Percentiles rank a stretch among this genome's conserved stretches.
Evolutionary conservation across 371 early-diverging fungal genomes (phyloP).

Genomic region (Haplosporangium sp.): DNA sequence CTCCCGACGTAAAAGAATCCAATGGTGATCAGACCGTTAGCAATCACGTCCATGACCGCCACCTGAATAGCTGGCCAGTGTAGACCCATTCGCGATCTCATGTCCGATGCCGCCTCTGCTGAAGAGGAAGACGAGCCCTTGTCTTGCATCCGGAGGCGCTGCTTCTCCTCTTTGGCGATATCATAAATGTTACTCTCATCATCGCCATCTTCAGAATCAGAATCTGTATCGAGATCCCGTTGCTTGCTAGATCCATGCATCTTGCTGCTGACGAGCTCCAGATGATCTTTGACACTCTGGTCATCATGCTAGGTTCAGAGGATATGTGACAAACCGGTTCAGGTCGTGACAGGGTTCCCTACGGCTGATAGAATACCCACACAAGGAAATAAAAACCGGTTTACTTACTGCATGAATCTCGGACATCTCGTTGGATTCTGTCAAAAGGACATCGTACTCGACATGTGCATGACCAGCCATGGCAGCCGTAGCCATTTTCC

Average conservation of each 20-base stretch:
- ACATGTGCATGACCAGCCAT: conserved; percentile 15
- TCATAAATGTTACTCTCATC: conserved; percentile 6
- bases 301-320: conserved; percentile 8
- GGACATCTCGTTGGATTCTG: conserved; percentile 33
- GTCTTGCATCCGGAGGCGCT: conserved; percentile 17
- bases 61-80: conserved; percentile 66
- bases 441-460: conserved; percentile 40
- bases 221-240: conserved; percentile 7
- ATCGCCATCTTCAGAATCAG: conserved; percentile 14
- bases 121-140: conserved; percentile 3
- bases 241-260: not conserved
- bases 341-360: not conserved
- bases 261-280: conserved; percentile 12
- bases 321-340: not conserved
- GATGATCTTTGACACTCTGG: conserved; percentile 11
- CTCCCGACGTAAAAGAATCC: conserved; percentile 82
- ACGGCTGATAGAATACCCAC: not conserved
- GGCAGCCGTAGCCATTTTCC: conserved; percentile 17
- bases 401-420: conserved; percentile 25
- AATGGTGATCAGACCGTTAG: conserved; percentile 75
- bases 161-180: conserved; percentile 35
- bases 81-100: conserved; percentile 49
- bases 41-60: conserved; percentile 73
- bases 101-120: not conserved
- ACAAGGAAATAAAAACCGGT: not conserved